A percentile compares a stretch with the other conserved stretches of the same genome.
Conservation (phyloP, 2,329 filamentous ascomycete species). For the Cladorrhinum sp. region DNA sequence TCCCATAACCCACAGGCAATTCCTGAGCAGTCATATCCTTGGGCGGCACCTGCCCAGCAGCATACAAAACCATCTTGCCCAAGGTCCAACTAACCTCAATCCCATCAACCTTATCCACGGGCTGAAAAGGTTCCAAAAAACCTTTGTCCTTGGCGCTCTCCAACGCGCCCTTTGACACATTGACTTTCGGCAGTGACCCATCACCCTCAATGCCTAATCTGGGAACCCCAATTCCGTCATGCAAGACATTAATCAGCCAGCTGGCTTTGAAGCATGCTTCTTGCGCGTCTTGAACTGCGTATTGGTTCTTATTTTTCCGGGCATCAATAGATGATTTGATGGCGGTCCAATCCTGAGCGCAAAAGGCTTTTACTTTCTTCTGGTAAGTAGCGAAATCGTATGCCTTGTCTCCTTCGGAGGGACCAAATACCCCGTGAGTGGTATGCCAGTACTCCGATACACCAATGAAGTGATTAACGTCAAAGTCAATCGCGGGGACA, state of each 20-base stretch:
- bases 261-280: slow-evolving; percentile 97
- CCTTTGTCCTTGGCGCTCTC: slow-evolving; percentile 69
- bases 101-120: slow-evolving; percentile 86
- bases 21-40: slow-evolving; percentile 37
- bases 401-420: slow-evolving; percentile 67
- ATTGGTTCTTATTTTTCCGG: slow-evolving; percentile 57
- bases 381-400: slow-evolving; percentile 94
- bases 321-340: slow-evolving; percentile 65
- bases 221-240: slow-evolving; percentile 93
- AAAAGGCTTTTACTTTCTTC: slow-evolving; percentile 78
- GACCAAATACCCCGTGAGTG: slow-evolving; percentile 87
- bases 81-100: slow-evolving; percentile 97
- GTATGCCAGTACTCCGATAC: slow-evolving; percentile 99
- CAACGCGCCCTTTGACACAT: slow-evolving; percentile 68
- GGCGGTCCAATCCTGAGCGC: slow-evolving; percentile 74
- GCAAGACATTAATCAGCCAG: slow-evolving; percentile 94
- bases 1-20: slow-evolving; percentile 82
- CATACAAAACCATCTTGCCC: slow-evolving; percentile 94
- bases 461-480: slow-evolving; percentile 95
- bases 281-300: slow-evolving; percentile 70
- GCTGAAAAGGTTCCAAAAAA: slow-evolving; percentile 82
- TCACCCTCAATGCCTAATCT: slow-evolving; percentile 68
- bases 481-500: slow-evolving; percentile 92
- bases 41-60: slow-evolving; percentile 79
- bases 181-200: slow-evolving; percentile 56